Conservation (phyloP, 2,329 filamentous ascomycete species). For the Epichloe scottii region DNA sequence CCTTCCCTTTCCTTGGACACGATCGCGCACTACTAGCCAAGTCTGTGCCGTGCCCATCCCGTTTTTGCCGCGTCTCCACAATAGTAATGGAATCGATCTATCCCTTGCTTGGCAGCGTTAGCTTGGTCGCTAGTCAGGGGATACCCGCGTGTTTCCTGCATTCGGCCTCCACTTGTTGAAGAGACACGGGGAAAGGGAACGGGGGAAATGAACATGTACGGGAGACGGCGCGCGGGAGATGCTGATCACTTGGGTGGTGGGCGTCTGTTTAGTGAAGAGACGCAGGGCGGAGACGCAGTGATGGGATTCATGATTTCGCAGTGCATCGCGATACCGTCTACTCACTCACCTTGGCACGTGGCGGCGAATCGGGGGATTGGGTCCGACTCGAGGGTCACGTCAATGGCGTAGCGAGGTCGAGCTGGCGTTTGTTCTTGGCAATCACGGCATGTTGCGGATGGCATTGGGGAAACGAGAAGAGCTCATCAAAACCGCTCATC, state of each 20-base stretch:
- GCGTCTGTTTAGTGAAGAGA: not conserved
- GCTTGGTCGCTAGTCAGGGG: constrained; percentile 1
- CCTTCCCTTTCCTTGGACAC: not conserved
- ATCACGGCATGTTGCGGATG: no score
- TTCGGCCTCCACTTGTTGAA: not conserved
- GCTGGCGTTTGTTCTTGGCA: no score
- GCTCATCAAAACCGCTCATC: not conserved
- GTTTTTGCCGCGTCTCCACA: not conserved
- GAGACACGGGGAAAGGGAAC: not conserved
- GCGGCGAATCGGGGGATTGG: no score
- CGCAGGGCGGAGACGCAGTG: no score
- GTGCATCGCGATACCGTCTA: no score
- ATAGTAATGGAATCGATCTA: not conserved
- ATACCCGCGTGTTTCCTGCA: constrained; percentile 1
- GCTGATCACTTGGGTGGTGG: not conserved
- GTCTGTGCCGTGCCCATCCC: not conserved
- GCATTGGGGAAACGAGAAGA: not conserved
- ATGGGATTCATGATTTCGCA: no score
- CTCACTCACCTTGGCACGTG: no score
- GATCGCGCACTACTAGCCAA: not conserved
- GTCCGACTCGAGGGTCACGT: no score
- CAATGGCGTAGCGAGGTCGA: no score
- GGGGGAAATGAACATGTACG: not conserved
- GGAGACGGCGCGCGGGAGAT: no score
- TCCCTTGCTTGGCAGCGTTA: not conserved